Evolutionary conservation across 2,329 filamentous ascomycete genomes (phyloP), one percentile per base, ranked within the genome.

Genomic region (Aspergillus amoenus): DNA sequence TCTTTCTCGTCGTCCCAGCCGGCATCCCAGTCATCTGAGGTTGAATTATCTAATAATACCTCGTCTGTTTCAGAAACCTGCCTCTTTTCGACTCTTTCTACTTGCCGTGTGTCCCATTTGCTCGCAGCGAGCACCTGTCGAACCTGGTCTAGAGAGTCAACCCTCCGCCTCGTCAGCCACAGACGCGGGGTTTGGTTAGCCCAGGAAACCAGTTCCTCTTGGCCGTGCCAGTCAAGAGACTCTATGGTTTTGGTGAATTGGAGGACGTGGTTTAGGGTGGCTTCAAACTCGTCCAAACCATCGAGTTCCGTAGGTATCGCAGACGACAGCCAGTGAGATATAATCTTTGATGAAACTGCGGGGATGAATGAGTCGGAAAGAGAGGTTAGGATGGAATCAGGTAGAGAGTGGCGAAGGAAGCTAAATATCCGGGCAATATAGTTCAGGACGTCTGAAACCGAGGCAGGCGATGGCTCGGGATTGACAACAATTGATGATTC

Each of bases 71-170:
- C 81, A 2, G 87, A 87, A 0, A 97, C 81, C 70, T 88, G 85
- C 67, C 94, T 88, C 48, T 88, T 95, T 73, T 97, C 93, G 1
- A 95, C 81, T 66, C 89, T 86, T 71, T 97, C 92, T 1, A 96
- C 92, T 45, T 83, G 80, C 64, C 85, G 88, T 13, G 87, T 82
- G 24, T 80, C 75, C 8, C 87, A 87, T 40, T 93, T 82, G 8
- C 88, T 90, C 51, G 78, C 77, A 3, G 86, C 81, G 2, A 97
- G 81, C 45, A 88, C 83, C 18, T 76, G 82, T 22, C 94, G 85
- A 12, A 95, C 86, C 34, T 84, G 82, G 60, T 93, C 88, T 22
- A 99, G 81, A 0, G 91, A 87, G 34, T 83, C 86, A 67, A 96
- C 92, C 66, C 90, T 86, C 63, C 92, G 88, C 70, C 91, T 93